These are phyloP conservation scores for Sisymbrium irio DNA, from an alignment of 345 rosid species.

Conservation along the genomic window DNA sequence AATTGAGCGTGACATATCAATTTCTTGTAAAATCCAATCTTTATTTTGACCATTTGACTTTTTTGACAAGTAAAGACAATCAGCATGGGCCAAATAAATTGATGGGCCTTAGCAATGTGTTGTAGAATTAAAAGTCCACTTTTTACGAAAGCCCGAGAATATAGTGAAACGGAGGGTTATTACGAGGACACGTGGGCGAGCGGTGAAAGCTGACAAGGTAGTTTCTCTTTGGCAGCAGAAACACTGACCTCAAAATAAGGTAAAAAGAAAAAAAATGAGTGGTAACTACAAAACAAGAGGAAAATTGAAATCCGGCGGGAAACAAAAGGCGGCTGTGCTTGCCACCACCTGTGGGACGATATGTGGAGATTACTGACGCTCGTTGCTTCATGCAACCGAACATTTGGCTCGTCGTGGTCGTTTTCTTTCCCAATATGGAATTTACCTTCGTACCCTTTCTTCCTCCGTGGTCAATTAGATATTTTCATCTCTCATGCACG, in stretches of 20 bases:
- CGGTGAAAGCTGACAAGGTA: conserved; percentile 1
- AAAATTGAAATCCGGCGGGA: conserved; percentile 31
- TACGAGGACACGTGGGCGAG: conserved; percentile 19
- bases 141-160: background rate
- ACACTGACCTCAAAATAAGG: background rate
- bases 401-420: conserved; percentile 43
- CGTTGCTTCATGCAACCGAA: conserved; percentile 51
- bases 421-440: background rate
- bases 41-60: background rate
- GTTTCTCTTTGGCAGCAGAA: background rate
- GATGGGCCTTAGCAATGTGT: background rate
- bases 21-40: background rate
- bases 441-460: background rate
- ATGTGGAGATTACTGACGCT: conserved; percentile 39
- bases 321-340: conserved; percentile 29
- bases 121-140: background rate
- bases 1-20: background rate
- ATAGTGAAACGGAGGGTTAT: background rate
- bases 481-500: conserved; percentile 16
- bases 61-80: background rate
- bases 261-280: too few relatives aligned
- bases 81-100: background rate
- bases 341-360: conserved; percentile 29
- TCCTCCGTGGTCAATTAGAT: conserved; percentile 8
- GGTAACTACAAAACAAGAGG: background rate